These are phyloP conservation scores for Echinochloa phyllopogon DNA, from an alignment of 176 grass and related monocot genomes.

Conservation along the genomic window DNA sequence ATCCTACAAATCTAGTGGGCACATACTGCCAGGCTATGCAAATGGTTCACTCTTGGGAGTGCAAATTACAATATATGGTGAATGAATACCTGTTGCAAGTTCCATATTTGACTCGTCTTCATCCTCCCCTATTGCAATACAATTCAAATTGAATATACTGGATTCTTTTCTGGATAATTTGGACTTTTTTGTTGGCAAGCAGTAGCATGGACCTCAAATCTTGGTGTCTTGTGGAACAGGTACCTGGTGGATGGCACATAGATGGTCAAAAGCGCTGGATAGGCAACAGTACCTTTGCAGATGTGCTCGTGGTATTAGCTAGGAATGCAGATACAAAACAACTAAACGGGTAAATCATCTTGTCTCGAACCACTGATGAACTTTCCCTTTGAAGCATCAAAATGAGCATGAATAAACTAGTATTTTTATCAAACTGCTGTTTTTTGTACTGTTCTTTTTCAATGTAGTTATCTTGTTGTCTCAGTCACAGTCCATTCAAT, in stretches of 20 bases:
- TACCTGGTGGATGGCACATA: slow-evolving; percentile 71
- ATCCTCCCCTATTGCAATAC: background rate
- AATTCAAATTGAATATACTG: slow-evolving; percentile 14
- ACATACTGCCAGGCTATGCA: background rate
- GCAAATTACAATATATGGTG: background rate
- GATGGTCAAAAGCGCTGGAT: slow-evolving; percentile 84
- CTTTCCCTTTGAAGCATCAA: slow-evolving; percentile 30
- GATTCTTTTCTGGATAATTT: background rate
- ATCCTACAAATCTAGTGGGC: background rate
- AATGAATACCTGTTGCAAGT: background rate
- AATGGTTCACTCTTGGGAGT: background rate
- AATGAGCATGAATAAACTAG: background rate
- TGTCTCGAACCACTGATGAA: background rate
- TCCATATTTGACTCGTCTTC: background rate
- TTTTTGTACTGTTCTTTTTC: background rate
- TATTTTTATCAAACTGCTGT: background rate
- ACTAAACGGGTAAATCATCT: slow-evolving; percentile 62
- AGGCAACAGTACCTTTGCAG: slow-evolving; percentile 83
- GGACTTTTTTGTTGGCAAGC: background rate
- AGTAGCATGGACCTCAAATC: background rate
- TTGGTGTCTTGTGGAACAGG: slow-evolving; percentile 47
- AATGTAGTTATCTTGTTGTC: background rate
- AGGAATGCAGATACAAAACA: slow-evolving; percentile 65
- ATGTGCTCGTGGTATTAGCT: slow-evolving; percentile 73
- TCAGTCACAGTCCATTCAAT: background rate